These are phyloP conservation scores for Luffa aegyptiaca DNA, from an alignment of 306 rosid species.

Conservation along the genomic window DNA sequence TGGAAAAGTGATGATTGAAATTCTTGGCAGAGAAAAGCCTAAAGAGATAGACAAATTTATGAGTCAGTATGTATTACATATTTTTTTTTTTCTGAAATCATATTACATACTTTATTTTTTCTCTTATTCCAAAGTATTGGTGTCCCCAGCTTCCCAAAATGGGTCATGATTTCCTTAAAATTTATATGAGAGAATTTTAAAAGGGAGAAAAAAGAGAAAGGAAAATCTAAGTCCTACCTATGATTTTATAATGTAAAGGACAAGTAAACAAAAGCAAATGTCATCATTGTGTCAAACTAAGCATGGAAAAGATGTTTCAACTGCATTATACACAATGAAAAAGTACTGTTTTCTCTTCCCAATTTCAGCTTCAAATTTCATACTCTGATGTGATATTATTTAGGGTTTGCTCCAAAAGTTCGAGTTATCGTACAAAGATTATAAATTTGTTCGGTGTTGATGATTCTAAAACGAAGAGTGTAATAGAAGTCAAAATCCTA, in stretches of 20 bases:
- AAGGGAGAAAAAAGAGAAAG: not conserved
- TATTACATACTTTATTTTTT: not conserved
- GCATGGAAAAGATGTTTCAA: not conserved
- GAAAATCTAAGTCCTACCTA: conserved; percentile 5
- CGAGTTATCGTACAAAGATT: not conserved
- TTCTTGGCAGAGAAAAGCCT: not conserved
- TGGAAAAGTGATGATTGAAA: not conserved
- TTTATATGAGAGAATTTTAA: not conserved
- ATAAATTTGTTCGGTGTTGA: not conserved
- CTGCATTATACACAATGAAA: not conserved
- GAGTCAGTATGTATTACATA: not conserved
- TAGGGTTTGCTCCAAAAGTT: not conserved
- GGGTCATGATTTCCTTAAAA: not conserved
- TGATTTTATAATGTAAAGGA: not conserved
- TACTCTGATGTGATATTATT: not conserved
- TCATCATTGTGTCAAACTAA: not conserved
- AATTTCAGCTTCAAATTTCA: not conserved
- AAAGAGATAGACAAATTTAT: not conserved
- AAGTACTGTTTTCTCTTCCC: not conserved
- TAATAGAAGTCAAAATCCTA: not conserved
- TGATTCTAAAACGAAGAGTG: not conserved
- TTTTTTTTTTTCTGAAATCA: not conserved
- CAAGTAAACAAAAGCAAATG: not conserved
- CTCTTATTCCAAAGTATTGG: not conserved
- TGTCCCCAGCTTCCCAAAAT: not conserved